phyloP scores from a whole-genome alignment of 1,284 basidiomycete species.

The Sanghuangporus weigelae region DNA sequence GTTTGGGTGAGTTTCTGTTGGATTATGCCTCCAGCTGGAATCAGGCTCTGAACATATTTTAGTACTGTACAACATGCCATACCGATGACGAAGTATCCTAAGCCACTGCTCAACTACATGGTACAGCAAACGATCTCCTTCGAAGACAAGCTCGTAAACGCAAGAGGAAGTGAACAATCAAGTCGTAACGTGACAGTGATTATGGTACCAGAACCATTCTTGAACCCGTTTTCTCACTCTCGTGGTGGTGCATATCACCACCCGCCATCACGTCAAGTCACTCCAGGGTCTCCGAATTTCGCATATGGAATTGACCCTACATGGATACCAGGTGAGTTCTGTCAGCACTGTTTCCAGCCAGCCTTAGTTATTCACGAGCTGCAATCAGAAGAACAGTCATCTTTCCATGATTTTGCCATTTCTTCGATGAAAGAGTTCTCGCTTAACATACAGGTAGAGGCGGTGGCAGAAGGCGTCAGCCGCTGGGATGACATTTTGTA shows the following conservation, averaged over 20 bases:
- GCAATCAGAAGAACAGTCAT: not conserved
- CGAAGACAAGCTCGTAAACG: not conserved
- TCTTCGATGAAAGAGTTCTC: not conserved
- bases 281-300: not conserved
- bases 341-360: not conserved
- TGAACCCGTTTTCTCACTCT: not conserved
- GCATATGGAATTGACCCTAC: not conserved
- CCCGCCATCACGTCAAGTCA: conserved; percentile 3
- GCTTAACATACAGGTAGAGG: conserved; percentile 3
- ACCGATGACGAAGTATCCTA: conserved; percentile 9
- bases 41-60: not conserved
- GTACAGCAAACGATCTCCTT: conserved; percentile 5
- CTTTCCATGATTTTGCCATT: not conserved
- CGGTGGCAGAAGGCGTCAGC: conserved; percentile 6
- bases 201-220: not conserved
- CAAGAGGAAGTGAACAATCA: conserved; percentile 5
- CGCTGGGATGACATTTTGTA: conserved; percentile 16
- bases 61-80: conserved; percentile 11
- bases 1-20: conserved; percentile 6
- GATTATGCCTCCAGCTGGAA: not conserved
- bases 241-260: conserved; percentile 13
- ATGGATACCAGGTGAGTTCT: not conserved
- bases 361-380: not conserved
- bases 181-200: conserved; percentile 11
- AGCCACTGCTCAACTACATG: conserved; percentile 14